Percentiles rank a stretch among this genome's conserved stretches.
Evolutionary conservation across 1,284 basidiomycete genomes (phyloP).

Genomic region (Cryptococcus sp.): DNA sequence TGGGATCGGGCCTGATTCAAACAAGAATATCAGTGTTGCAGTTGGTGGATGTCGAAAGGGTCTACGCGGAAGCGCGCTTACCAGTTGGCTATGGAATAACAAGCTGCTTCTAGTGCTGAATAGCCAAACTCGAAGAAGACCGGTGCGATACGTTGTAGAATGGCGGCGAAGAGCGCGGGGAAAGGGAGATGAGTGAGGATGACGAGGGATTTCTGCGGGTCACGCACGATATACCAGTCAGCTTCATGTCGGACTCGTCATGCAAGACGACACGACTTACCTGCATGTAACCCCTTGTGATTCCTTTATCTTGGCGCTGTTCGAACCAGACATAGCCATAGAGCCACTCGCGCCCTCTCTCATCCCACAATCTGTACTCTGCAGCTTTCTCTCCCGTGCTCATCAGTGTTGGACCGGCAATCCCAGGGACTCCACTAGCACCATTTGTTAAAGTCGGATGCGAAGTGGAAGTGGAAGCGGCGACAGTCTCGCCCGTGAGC

Average conservation of each 20-base stretch:
- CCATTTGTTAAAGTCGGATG: background rate
- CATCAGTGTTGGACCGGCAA: slow-evolving; percentile 5
- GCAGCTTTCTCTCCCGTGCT: slow-evolving; percentile 44
- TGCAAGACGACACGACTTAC: slow-evolving; percentile 54
- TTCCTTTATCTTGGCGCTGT: slow-evolving; percentile 67
- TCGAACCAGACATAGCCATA: slow-evolving; percentile 84
- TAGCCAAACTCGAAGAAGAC: slow-evolving; percentile 72
- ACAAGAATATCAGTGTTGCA: background rate
- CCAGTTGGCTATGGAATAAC: slow-evolving; percentile 83
- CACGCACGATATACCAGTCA: background rate
- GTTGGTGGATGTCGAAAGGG: background rate
- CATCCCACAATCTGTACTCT: slow-evolving; percentile 50
- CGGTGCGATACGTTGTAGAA: slow-evolving; percentile 73
- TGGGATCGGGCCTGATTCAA: slow-evolving; percentile 65
- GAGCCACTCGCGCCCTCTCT: slow-evolving; percentile 56
- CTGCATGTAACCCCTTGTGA: slow-evolving; percentile 84
- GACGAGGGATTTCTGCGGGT: slow-evolving; percentile 73
- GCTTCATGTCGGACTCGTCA: background rate
- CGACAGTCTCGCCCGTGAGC: background rate
- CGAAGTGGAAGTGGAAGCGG: background rate
- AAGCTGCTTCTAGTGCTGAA: slow-evolving; percentile 80
- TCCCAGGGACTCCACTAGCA: background rate
- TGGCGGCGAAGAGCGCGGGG: slow-evolving; percentile 74
- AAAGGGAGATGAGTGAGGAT: slow-evolving; percentile 81
- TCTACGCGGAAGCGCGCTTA: slow-evolving; percentile 54